phyloP scores from a whole-genome alignment of 2,329 filamentous ascomycete species.

The Claviceps africana region DNA sequence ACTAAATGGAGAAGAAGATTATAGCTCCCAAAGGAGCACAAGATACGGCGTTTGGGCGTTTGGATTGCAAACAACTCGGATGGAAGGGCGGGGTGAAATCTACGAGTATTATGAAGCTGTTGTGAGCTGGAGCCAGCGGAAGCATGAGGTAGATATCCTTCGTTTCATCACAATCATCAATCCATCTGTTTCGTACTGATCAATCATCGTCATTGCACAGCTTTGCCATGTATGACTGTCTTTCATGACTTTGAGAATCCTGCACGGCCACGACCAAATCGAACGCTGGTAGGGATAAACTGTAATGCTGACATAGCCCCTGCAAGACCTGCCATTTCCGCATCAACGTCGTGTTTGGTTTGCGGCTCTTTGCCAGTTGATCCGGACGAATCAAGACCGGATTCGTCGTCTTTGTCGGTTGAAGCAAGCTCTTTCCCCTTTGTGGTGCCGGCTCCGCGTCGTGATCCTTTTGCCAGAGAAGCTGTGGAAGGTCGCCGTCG shows the following conservation, averaged over 20 bases:
- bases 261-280: constrained; percentile 36
- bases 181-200: constrained; percentile 20
- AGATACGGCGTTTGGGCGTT: constrained; percentile 8
- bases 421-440: constrained; percentile 10
- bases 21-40: neutral
- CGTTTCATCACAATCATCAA: constrained; percentile 15
- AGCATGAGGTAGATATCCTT: constrained; percentile 24
- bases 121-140: neutral
- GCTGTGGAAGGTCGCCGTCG: constrained; percentile 33
- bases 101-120: neutral
- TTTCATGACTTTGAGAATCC: constrained; percentile 37
- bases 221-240: constrained; percentile 4
- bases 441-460: constrained; percentile 19
- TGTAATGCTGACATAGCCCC: constrained; percentile 57
- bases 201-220: constrained; percentile 13
- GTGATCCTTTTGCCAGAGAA: constrained; percentile 19
- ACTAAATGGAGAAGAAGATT: constrained; percentile 32
- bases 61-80: neutral
- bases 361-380: constrained; percentile 9
- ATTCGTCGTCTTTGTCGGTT: constrained; percentile 5
- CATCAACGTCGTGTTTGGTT: constrained; percentile 21
- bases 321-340: constrained; percentile 48
- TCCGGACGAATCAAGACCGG: constrained; percentile 8
- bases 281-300: constrained; percentile 54
- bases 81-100: neutral